Conservation (phyloP, 495 filamentous ascomycete genomes). For the Recurvomyces mirabilis region DNA sequence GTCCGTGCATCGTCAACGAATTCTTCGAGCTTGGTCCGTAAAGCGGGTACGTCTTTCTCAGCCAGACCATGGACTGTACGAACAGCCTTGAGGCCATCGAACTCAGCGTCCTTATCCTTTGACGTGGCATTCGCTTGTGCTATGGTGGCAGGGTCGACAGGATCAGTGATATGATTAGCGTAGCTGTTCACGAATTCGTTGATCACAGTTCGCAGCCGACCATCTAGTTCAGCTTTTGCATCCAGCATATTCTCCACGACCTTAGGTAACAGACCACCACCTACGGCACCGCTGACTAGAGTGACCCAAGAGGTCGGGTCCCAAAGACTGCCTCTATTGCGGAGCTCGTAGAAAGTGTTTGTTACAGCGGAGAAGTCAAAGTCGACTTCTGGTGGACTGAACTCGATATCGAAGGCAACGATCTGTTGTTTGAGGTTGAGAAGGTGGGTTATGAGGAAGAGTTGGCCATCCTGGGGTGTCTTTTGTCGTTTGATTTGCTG, state of each 20-base stretch:
- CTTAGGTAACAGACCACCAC: constrained; percentile 23
- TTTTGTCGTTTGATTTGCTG: constrained; percentile 45
- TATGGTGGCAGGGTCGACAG: constrained; percentile 27
- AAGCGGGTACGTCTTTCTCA: constrained; percentile 43
- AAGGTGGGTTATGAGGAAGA: constrained; percentile 86
- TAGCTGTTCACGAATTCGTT: constrained; percentile 61
- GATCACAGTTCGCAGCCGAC: constrained; percentile 62
- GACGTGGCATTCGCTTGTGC: constrained; percentile 14
- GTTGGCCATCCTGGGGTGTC: constrained; percentile 52
- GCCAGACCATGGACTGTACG: constrained; percentile 30
- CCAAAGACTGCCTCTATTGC: constrained; percentile 58
- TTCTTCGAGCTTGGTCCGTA: constrained; percentile 43
- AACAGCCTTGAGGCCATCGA: constrained; percentile 29
- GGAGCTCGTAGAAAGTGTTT: constrained; percentile 65
- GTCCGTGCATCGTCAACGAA: constrained; percentile 31
- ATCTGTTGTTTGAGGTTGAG: constrained; percentile 86
- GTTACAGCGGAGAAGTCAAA: constrained; percentile 72
- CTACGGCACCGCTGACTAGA: constrained; percentile 29
- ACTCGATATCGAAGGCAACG: constrained; percentile 83
- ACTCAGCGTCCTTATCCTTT: constrained; percentile 6
- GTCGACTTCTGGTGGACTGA: constrained; percentile 56
- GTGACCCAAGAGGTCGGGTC: constrained; percentile 47
- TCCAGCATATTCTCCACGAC: constrained; percentile 40
- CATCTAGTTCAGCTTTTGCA: constrained; percentile 61
- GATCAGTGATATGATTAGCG: constrained; percentile 44